These are phyloP conservation scores for Sarocladium brachiariae DNA, from an alignment of 2,329 filamentous ascomycete genomes.

Conservation along the genomic window DNA sequence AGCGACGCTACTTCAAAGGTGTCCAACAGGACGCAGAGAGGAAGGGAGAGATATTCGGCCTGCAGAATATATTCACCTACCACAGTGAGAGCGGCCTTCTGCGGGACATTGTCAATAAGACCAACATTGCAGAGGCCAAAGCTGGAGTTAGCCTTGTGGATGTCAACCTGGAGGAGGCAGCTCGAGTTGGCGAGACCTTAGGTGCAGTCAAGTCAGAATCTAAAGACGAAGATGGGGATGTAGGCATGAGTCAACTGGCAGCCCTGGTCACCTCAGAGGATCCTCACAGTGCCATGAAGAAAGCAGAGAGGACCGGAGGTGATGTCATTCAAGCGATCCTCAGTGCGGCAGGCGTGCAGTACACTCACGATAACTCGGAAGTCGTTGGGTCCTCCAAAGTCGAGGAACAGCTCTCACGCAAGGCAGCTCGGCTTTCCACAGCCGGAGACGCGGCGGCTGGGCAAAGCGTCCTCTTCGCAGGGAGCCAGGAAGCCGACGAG, in stretches of 20 bases:
- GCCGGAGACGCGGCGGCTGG: constrained; percentile 35
- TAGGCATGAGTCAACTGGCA: constrained; percentile 67
- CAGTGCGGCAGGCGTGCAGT: constrained; percentile 79
- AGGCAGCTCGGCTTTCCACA: constrained; percentile 48
- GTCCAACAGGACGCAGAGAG: constrained; percentile 77
- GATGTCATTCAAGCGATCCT: constrained; percentile 88
- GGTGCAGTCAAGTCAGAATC: constrained; percentile 38
- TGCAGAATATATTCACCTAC: constrained; percentile 80
- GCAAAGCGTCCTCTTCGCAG: constrained; percentile 51
- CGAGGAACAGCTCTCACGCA: constrained; percentile 76
- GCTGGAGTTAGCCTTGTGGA: constrained; percentile 76
- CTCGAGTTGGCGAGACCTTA: constrained; percentile 43
- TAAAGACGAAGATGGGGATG: constrained; percentile 51
- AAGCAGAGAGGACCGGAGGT: constrained; percentile 30
- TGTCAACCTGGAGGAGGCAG: constrained; percentile 60
- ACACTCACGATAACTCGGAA: constrained; percentile 94
- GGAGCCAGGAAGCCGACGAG: constrained; percentile 34
- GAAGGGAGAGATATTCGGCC: constrained; percentile 90
- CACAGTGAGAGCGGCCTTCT: constrained; percentile 73
- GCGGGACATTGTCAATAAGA: constrained; percentile 96
- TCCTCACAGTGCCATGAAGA: constrained; percentile 27
- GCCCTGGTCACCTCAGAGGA: constrained; percentile 41
- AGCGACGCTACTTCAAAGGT: constrained; percentile 91
- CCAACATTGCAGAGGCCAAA: constrained; percentile 89
- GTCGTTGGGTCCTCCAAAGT: constrained; percentile 88